A percentile compares a stretch with the other conserved stretches of the same genome.
Evolutionary conservation across 257 asterid species (phyloP).

Genomic region (Solanum sitiens): DNA sequence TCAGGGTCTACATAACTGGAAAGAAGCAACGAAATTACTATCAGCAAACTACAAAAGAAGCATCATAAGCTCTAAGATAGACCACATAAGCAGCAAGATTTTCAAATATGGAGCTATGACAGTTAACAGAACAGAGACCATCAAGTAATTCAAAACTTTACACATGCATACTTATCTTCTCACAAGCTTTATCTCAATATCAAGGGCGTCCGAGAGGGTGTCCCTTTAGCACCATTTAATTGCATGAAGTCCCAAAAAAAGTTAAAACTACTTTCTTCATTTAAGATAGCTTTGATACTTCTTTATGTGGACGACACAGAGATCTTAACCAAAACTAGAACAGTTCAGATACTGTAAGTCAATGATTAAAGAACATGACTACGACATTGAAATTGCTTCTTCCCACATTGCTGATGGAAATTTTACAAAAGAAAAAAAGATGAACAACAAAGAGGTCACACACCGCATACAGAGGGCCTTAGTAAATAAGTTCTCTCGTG

Average conservation of each 20-base stretch:
- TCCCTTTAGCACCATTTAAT: background rate
- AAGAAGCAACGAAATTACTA: background rate
- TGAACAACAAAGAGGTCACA: conserved; percentile 18
- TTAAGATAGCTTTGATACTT: background rate
- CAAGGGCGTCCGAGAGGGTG: background rate
- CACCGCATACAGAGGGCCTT: conserved; percentile 89
- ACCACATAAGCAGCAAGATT: background rate
- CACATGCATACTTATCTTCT: background rate
- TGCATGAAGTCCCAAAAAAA: background rate
- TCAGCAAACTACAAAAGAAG: background rate
- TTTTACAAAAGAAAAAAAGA: background rate
- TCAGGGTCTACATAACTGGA: conserved; percentile 87
- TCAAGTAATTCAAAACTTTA: background rate
- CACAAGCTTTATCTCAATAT: background rate
- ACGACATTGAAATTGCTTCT: background rate
- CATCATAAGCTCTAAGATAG: background rate
- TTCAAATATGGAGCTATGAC: background rate
- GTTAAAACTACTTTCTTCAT: background rate
- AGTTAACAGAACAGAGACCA: background rate
- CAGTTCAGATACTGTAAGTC: background rate
- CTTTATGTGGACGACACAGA: background rate
- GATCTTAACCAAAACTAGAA: background rate
- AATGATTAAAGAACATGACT: background rate
- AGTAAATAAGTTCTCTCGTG: conserved; percentile 81
- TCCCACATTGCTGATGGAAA: background rate